Evolutionary conservation across 2,329 filamentous ascomycete species (phyloP).

Genomic region (Colletotrichum orbiculare): DNA sequence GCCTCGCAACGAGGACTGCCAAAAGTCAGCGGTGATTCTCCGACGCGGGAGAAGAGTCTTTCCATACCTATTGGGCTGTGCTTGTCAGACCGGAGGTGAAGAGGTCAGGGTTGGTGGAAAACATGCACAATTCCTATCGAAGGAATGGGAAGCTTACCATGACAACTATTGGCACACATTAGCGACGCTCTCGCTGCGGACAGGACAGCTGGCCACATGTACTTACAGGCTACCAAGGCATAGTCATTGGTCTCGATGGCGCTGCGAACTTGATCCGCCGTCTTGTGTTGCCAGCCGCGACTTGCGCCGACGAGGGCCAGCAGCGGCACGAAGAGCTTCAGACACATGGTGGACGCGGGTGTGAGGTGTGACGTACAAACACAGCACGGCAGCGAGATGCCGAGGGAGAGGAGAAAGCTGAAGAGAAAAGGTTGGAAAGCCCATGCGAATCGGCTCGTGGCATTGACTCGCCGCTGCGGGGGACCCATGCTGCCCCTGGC

Average conservation of each 20-base stretch:
- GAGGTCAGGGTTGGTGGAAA: no score
- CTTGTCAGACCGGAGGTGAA: slow-evolving; percentile 15
- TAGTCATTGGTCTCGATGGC: slow-evolving; percentile 37
- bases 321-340: slow-evolving; percentile 27
- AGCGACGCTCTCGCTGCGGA: background rate
- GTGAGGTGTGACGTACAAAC: slow-evolving; percentile 16
- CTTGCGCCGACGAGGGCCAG: slow-evolving; percentile 22
- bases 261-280: slow-evolving; percentile 17
- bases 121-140: no score
- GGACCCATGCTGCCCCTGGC: slow-evolving; percentile 19
- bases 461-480: slow-evolving; percentile 29
- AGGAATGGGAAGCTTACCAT: slow-evolving; percentile 12
- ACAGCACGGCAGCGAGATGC: background rate
- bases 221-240: slow-evolving; percentile 49
- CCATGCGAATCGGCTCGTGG: slow-evolving; percentile 6
- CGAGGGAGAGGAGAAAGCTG: background rate
- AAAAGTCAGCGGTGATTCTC: background rate
- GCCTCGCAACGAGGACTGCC: slow-evolving; percentile 45
- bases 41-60: background rate
- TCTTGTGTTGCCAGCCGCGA: slow-evolving; percentile 28
- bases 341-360: slow-evolving; percentile 12
- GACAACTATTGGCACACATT: slow-evolving; percentile 13
- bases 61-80: slow-evolving; percentile 16
- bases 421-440: background rate
- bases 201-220: background rate